These are phyloP conservation scores for Lophiotrema nucula DNA, from an alignment of 495 filamentous ascomycete genomes.

Conservation along the genomic window DNA sequence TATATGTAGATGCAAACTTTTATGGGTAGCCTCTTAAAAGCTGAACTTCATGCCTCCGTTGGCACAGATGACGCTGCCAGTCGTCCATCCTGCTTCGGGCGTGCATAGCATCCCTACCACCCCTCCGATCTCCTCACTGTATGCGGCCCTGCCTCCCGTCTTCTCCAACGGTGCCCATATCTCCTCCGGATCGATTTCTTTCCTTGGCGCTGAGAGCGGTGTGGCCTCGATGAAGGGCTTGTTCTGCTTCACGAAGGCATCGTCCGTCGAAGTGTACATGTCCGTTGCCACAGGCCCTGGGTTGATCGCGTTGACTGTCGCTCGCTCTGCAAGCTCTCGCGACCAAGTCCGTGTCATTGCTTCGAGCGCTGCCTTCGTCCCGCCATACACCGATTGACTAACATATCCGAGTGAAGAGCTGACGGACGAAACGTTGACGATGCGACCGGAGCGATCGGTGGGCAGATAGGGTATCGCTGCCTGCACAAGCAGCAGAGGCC, in stretches of 20 bases:
- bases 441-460: conserved; percentile 68
- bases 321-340: conserved; percentile 71
- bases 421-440: conserved; percentile 76
- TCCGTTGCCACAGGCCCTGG: conserved; percentile 84
- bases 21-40: conserved; percentile 43
- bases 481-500: conserved; percentile 76
- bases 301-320: conserved; percentile 85
- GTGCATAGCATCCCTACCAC: conserved; percentile 81
- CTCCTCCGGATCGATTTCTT: conserved; percentile 61
- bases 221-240: conserved; percentile 62
- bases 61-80: conserved; percentile 81
- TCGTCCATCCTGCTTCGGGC: conserved; percentile 73
- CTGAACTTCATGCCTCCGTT: conserved; percentile 77
- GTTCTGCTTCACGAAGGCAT: conserved; percentile 54
- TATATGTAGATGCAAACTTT: no score
- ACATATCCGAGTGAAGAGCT: conserved; percentile 66
- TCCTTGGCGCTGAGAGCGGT: conserved; percentile 57
- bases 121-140: conserved; percentile 75
- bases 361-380: conserved; percentile 85
- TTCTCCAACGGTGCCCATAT: conserved; percentile 56
- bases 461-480: conserved; percentile 70
- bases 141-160: conserved; percentile 69
- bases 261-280: conserved; percentile 60
- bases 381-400: conserved; percentile 76
- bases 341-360: conserved; percentile 92